These are phyloP conservation scores for Ascoidea asiatica DNA, from an alignment of 805 yeast species.

Conservation along the genomic window DNA sequence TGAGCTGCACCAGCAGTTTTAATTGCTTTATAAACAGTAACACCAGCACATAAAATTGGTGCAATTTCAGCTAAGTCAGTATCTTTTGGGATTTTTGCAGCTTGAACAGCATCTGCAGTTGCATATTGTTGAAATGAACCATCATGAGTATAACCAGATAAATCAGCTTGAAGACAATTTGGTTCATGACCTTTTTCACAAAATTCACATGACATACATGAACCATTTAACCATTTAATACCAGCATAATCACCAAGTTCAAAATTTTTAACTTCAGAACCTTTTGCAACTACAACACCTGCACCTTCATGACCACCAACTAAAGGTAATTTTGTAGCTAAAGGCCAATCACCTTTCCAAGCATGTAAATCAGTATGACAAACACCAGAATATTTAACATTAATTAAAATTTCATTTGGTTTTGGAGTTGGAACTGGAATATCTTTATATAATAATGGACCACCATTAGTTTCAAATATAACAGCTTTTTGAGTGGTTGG, in stretches of 20 bases:
- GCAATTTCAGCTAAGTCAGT: constrained; percentile 65
- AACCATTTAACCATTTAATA: constrained; percentile 71
- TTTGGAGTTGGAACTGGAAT: constrained; percentile 65
- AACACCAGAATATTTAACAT: constrained; percentile 62
- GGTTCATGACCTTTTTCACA: constrained; percentile 59
- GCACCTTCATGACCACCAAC: constrained; percentile 91
- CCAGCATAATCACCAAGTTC: constrained; percentile 75
- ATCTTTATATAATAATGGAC: constrained; percentile 53
- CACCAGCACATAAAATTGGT: constrained; percentile 84
- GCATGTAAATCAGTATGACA: constrained; percentile 70
- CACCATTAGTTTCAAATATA: constrained; percentile 51
- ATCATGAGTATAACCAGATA: constrained; percentile 81
- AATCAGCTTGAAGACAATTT: constrained; percentile 54
- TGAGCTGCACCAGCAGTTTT: constrained; percentile 60
- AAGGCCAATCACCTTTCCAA: constrained; percentile 63
- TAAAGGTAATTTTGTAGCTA: constrained; percentile 48
- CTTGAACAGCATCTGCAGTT: constrained; percentile 79
- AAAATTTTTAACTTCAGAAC: constrained; percentile 54
- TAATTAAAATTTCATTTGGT: constrained; percentile 48
- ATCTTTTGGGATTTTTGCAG: constrained; percentile 64
- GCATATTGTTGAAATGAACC: constrained; percentile 90
- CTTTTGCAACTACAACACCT: constrained; percentile 71
- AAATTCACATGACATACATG: constrained; percentile 67
- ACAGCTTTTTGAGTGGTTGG: constrained; percentile 65
- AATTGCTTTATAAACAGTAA: constrained; percentile 83